phyloP scores from a whole-genome alignment of 2,329 filamentous ascomycete genomes.

The Anisogramma anomala region DNA sequence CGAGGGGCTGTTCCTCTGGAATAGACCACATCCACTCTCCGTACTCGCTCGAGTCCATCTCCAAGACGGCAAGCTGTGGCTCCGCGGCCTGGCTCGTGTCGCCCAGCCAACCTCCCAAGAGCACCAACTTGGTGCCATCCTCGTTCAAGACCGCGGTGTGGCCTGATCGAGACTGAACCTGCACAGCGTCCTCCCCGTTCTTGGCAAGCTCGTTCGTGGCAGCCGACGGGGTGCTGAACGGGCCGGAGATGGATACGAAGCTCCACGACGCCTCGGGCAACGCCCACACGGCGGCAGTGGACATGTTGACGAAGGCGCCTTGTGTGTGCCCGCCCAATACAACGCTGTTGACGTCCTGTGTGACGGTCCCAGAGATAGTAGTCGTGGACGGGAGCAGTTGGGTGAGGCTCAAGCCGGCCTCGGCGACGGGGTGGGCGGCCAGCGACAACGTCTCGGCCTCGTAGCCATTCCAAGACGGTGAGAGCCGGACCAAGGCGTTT shows the following conservation, averaged over 20 bases:
- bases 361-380: conserved; percentile 52
- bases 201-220: conserved; percentile 43
- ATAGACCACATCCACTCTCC: conserved; percentile 63
- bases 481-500: conserved; percentile 62
- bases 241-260: conserved; percentile 55
- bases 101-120: conserved; percentile 90
- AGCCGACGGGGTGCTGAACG: conserved; percentile 17
- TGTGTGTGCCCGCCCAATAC: conserved; percentile 77
- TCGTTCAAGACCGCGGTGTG: conserved; percentile 74
- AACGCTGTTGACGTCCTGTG: conserved; percentile 67
- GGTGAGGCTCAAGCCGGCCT: conserved; percentile 81
- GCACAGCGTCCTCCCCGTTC: conserved; percentile 22
- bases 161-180: conserved; percentile 71
- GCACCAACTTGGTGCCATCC: conserved; percentile 64
- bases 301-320: conserved; percentile 86
- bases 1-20: conserved; percentile 38
- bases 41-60: conserved; percentile 58
- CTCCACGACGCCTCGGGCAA: conserved; percentile 80
- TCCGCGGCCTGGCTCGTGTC: conserved; percentile 62
- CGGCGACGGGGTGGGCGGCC: conserved; percentile 57
- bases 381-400: conserved; percentile 58
- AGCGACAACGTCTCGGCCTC: conserved; percentile 28
- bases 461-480: conserved; percentile 31
- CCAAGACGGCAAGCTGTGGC: conserved; percentile 69
- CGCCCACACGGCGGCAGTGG: conserved; percentile 74